Evolutionary conservation across 2,329 filamentous ascomycete species (phyloP).

Genomic region (Emericellopsis cladophorae): DNA sequence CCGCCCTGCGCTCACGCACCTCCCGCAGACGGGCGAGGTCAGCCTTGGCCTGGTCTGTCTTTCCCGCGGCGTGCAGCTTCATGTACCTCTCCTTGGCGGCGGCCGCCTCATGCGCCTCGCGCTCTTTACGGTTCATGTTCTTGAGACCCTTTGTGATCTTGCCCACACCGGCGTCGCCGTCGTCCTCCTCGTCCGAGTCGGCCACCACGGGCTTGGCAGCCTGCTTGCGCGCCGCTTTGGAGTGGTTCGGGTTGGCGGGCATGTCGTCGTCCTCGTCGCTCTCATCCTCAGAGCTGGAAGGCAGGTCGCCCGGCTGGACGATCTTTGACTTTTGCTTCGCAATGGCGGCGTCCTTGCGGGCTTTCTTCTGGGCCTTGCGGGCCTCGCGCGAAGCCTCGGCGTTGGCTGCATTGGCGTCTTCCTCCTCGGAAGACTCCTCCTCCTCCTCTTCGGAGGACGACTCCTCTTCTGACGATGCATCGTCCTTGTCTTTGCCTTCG

Average conservation of each 20-base stretch:
- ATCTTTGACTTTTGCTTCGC: constrained; percentile 57
- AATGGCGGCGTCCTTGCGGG: constrained; percentile 81
- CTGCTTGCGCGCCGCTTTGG: constrained; percentile 56
- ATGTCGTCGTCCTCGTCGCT: constrained; percentile 45
- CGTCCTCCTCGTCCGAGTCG: constrained; percentile 1
- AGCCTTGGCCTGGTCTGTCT: constrained; percentile 89
- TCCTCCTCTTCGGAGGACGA: constrained; percentile 36
- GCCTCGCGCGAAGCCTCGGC: constrained; percentile 56
- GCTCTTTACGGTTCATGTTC: constrained; percentile 37
- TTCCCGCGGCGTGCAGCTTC: constrained; percentile 85
- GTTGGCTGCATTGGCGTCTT: constrained; percentile 31
- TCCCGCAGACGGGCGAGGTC: constrained; percentile 74
- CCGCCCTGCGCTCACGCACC: constrained; percentile 76
- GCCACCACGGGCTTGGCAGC: constrained; percentile 13
- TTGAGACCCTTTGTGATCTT: constrained; percentile 41
- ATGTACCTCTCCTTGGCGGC: constrained; percentile 83
- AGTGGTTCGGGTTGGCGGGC: constrained; percentile 89
- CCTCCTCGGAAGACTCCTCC: constrained; percentile 35
- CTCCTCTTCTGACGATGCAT: constrained; percentile 39
- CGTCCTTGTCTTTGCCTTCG: constrained; percentile 38
- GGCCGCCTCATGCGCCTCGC: constrained; percentile 71
- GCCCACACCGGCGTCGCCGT: constrained; percentile 22
- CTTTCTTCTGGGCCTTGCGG: constrained; percentile 77
- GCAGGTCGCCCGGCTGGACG: constrained; percentile 76
- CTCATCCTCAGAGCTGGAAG: constrained; percentile 55